Evolutionary conservation across 2,329 filamentous ascomycete species (phyloP).

Genomic region (Rutstroemia sp.): DNA sequence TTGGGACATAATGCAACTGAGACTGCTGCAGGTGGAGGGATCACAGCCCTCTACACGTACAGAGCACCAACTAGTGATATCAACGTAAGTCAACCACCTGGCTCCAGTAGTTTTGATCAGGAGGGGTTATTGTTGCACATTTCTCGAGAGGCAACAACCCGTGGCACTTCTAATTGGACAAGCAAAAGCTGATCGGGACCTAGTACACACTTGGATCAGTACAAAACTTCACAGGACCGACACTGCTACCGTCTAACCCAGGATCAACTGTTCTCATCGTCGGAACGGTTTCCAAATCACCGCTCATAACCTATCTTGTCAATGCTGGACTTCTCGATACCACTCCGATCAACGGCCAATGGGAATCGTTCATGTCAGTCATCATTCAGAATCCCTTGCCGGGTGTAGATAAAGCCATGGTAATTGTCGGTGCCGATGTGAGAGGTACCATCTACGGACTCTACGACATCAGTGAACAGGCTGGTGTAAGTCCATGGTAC

Average conservation of each 20-base stretch:
- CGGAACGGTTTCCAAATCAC: constrained; percentile 59
- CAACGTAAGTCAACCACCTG: constrained; percentile 17
- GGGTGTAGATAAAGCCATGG: constrained; percentile 50
- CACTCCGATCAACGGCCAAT: constrained; percentile 49
- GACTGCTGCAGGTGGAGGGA: neutral
- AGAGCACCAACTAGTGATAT: constrained; percentile 21
- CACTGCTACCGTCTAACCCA: constrained; percentile 25
- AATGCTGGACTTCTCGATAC: constrained; percentile 49
- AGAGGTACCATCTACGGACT: constrained; percentile 62
- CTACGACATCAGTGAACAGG: constrained; percentile 66
- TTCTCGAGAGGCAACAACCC: too few species aligned
- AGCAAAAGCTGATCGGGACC: neutral
- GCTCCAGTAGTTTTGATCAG: neutral
- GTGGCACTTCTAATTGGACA: neutral
- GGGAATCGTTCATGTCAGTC: constrained; percentile 60
- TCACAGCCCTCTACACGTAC: constrained; percentile 24
- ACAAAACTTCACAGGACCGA: constrained; percentile 38
- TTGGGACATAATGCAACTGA: constrained; percentile 13
- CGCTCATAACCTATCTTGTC: constrained; percentile 52
- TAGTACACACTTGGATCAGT: constrained; percentile 38
- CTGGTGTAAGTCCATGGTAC: constrained; percentile 61
- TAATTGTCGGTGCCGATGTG: constrained; percentile 60
- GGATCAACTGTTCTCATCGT: constrained; percentile 55
- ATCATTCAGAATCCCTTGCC: constrained; percentile 50
- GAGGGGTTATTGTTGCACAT: too few species aligned